These are phyloP conservation scores for Xylaria scruposa DNA, from an alignment of 495 filamentous ascomycete genomes.

Conservation along the genomic window DNA sequence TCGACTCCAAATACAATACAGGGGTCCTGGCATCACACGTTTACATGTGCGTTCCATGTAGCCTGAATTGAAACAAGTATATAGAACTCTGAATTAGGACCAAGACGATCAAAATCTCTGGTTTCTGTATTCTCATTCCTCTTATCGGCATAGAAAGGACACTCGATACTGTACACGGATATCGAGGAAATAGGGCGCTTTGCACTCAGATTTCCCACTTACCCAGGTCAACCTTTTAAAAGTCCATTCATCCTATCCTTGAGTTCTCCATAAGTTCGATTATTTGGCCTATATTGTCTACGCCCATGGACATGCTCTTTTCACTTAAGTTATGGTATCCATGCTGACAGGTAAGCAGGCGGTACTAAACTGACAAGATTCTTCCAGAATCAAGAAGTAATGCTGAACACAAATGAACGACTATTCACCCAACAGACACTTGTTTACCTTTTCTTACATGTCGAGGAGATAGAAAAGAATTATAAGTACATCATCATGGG, in stretches of 20 bases:
- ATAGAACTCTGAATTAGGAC: not conserved
- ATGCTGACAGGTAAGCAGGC: not conserved
- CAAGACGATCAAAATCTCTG: not conserved
- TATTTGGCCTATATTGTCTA: not conserved
- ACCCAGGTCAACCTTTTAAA: too few relatives aligned
- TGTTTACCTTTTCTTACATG: not conserved
- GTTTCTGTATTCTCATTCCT: too few relatives aligned
- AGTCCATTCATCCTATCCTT: not conserved
- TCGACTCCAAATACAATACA: too few relatives aligned
- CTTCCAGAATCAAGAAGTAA: not conserved
- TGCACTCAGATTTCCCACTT: too few relatives aligned
- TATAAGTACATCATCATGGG: not conserved
- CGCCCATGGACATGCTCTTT: not conserved
- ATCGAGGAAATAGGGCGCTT: too few relatives aligned
- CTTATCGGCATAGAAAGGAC: too few relatives aligned
- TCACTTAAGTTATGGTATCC: not conserved
- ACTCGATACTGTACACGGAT: too few relatives aligned
- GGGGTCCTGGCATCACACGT: not conserved
- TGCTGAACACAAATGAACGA: not conserved
- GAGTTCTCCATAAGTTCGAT: not conserved
- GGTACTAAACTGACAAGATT: not conserved
- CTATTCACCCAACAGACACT: not conserved
- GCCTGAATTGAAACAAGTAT: not conserved
- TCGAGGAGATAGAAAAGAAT: not conserved
- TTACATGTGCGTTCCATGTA: not conserved